Evolutionary conservation across 225 moss, liverwort and hornwort genomes (phyloP).

Genomic region (Physcomitrium patens): DNA sequence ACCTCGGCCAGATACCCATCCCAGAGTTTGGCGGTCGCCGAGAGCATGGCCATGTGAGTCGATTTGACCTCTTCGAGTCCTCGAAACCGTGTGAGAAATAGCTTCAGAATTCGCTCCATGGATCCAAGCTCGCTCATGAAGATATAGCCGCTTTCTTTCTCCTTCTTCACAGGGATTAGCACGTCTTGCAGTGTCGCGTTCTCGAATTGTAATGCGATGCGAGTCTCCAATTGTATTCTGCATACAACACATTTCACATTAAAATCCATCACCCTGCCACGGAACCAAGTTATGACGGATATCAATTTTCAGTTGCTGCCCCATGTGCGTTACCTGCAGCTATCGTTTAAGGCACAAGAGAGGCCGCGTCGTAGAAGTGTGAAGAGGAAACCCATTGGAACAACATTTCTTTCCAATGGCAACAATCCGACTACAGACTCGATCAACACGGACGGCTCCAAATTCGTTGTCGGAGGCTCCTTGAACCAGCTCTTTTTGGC

Average conservation of each 20-base stretch:
- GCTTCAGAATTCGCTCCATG: conserved; percentile 57
- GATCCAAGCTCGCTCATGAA: conserved; percentile 50
- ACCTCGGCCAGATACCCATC: conserved; percentile 76
- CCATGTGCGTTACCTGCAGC: conserved; percentile 47
- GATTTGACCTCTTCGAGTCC: conserved; percentile 43
- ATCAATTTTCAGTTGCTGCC: neutral
- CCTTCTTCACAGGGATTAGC: conserved; percentile 66
- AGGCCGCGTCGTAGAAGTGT: conserved; percentile 74
- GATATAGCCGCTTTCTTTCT: conserved; percentile 49
- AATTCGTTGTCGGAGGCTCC: conserved; percentile 6
- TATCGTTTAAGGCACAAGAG: conserved; percentile 55
- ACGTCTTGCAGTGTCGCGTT: conserved; percentile 67
- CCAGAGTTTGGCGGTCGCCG: conserved; percentile 73
- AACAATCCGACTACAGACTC: conserved; percentile 72
- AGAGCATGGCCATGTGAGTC: conserved; percentile 31
- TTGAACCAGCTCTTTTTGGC: conserved; percentile 13
- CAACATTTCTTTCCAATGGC: conserved; percentile 63
- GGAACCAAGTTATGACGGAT: no score
- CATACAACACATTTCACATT: neutral
- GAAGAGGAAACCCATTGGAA: conserved; percentile 82
- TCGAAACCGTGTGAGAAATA: conserved; percentile 68
- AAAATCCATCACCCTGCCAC: neutral
- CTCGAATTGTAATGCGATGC: conserved; percentile 61
- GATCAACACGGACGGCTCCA: conserved; percentile 47
- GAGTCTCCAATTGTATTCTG: conserved; percentile 58